Base-by-base conservation (phyloP, 257 asterid genomes). In the Salvia hispanica region DNA sequence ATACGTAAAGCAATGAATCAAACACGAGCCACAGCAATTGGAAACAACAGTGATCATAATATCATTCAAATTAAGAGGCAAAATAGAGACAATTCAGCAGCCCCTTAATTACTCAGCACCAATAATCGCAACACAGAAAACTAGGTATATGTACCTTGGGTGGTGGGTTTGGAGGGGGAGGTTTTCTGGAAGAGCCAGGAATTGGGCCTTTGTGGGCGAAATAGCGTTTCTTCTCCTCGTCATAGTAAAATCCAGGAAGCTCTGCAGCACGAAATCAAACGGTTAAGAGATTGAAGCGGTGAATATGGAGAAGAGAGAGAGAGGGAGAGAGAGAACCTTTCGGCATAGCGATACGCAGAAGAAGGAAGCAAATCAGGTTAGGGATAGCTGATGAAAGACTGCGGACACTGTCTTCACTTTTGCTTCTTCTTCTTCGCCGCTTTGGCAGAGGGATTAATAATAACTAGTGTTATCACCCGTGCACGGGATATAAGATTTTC, bases 161-260 rank as follows among this genome's bases (percentile, higher is more conserved):
- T 9, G 66, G 66, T 6, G 72, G 67, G 34, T 9, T 15, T 6
- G 79, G 7, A 56, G 85, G 76, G 47, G 84, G 75, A 16, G 89
- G 85, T 75, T 80, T 87, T 12, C 75, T 25, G 28, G 94, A 87
- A 74, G 96, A 86, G 58, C 96, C 96, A 13, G 96, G 96, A 74
- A 88, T 82, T 25, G 94, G 96, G 15, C 97, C 97, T 76, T 80
- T 86, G 57, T 73, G 73, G 34, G 96, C 97, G 59, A 93, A 93
- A 71, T 88, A 90, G 67, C 97, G 80, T 68, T 90, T 90, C 88
- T 88, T 93, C 78, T 77, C 88, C 21, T 80, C 84, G 66, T 90
- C 97, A 45, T 78, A 93, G 80, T 88, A 90, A 74, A 83, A 90
- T 28, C 97, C 98, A 6, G 97, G 95, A 74, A 92, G 76, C 69